Evolutionary conservation across 257 asterid species (phyloP), one percentile per base, ranked within the genome.

Genomic region (Fraxinus anomala): DNA sequence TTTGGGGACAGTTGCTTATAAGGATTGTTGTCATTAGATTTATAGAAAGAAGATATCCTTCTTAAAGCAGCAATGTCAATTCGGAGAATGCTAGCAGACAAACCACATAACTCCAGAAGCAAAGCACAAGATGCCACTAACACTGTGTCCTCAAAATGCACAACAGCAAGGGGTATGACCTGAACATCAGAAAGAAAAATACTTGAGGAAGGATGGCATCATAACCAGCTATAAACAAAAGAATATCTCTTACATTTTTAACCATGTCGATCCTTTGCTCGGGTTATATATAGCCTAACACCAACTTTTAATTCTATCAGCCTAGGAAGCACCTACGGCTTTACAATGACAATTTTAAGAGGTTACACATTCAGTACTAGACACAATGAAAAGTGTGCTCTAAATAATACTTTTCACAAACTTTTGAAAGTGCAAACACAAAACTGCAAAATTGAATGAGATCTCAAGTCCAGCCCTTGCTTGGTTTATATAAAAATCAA

Each of bases 81-180:
- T 82, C 85, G 96, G 72, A 96, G 91, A 77, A 81, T 84, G 78
- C 84, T 83, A 80, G 99, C 90, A 79, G 96, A 82, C 73, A 91
- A 79, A 79, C 99, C 98, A 86, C 97, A 89, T 54, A 96, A 82
- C 90, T 93, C 99, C 86, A 96, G 78, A 72, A 96, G 94, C 87
- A 92, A 88, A 49, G 94, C 90, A 70, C 99, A 93, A 23, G 99
- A 93, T 74, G 99, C 94, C 87, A 96, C 99, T 88, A 96, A 83
- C 77, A 92, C 92, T 72, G 91, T 83, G 83, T 93, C 92, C 75
- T 87, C 88, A 73, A 93, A 96, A 89, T 96, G 99, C 88, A 87
- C 87, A 83, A 96, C 87, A 69, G 99, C 97, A 81, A 93, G 93
- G 78, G 97, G 98, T 76, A 92, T 87, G 54, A 96, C 97, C 99